Evolutionary conservation across 371 early-diverging fungal species (phyloP), one percentile per base, ranked within the genome.

Genomic region (Cokeromyces recurvatus): DNA sequence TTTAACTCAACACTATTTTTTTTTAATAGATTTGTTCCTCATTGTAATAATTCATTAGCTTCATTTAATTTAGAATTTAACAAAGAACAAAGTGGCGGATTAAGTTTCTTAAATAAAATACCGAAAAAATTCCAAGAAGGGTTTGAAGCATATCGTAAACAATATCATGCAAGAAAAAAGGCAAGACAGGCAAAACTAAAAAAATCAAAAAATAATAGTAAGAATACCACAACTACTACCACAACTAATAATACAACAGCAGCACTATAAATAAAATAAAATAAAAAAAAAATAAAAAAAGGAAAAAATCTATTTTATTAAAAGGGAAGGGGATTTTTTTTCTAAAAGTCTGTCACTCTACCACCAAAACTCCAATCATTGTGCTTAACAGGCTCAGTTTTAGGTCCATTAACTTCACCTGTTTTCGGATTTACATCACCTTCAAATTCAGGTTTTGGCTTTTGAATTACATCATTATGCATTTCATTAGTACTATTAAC

Each of bases 311-410:
- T n/a, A n/a, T n/a, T n/a, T n/a, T n/a, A n/a, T n/a, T n/a, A n/a
- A n/a, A n/a, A n/a, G n/a, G n/a, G n/a, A n/a, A n/a, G n/a, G n/a
- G n/a, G n/a, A n/a, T n/a, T n/a, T 25, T 38, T 47, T 38, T 22
- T 53, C 59, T 68, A 91, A 77, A 91, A 91, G 51, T 91, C 91
- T 35, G 80, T 85, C 4, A 90, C 90, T 47, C 88, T 64, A 23
- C 92, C 90, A 34, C 88, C 87, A 57, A 86, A 78, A 44, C 91
- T 91, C 94, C 94, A 93, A 55, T 93, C 94, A 20, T 90, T 89
- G 51, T 87, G 91, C 31, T 85, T 79, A 31, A 91, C 82, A 16
- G 94, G 94, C 45, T 93, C 35, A 4, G 9, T 82, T 49, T 82
- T 87, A 2, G 93, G 93, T 0, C 93, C 93, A 23, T 82, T 81